phyloP scores from a whole-genome alignment of 805 yeast species.

The Yarrowia keelungensis region DNA sequence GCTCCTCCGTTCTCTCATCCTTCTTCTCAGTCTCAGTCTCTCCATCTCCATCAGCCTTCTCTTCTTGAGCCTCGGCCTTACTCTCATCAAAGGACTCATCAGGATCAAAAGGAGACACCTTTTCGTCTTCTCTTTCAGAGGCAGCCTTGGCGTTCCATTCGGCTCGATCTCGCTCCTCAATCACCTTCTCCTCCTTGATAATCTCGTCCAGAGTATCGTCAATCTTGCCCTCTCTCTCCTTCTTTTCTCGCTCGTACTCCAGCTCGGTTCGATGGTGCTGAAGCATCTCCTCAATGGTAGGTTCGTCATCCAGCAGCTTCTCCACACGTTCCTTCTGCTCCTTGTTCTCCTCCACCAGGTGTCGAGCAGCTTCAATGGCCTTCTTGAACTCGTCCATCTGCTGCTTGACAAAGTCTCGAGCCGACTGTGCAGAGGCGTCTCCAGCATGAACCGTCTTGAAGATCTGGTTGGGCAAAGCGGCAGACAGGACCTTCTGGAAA shows the following conservation, averaged over 20 bases:
- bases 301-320: background rate
- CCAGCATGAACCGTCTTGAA: conserved; percentile 75
- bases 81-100: background rate
- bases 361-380: conserved; percentile 33
- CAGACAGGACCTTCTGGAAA: conserved; percentile 67
- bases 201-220: conserved; percentile 32
- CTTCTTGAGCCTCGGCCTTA: background rate
- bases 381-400: conserved; percentile 40
- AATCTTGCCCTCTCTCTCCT: conserved; percentile 40
- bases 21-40: background rate
- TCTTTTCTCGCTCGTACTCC: conserved; percentile 48
- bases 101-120: conserved; percentile 5
- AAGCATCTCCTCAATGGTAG: conserved; percentile 53
- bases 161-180: conserved; percentile 12
- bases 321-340: conserved; percentile 16
- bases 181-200: conserved; percentile 20
- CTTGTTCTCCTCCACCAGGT: conserved; percentile 11
- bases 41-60: background rate
- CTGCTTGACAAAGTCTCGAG: conserved; percentile 60
- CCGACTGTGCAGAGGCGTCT: conserved; percentile 78
- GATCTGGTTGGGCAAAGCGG: conserved; percentile 84
- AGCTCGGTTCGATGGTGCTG: conserved; percentile 48
- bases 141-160: background rate
- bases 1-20: background rate
- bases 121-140: background rate